Evolutionary conservation across 257 asterid species (phyloP).

Genomic region (Nicotiana benthamiana): DNA sequence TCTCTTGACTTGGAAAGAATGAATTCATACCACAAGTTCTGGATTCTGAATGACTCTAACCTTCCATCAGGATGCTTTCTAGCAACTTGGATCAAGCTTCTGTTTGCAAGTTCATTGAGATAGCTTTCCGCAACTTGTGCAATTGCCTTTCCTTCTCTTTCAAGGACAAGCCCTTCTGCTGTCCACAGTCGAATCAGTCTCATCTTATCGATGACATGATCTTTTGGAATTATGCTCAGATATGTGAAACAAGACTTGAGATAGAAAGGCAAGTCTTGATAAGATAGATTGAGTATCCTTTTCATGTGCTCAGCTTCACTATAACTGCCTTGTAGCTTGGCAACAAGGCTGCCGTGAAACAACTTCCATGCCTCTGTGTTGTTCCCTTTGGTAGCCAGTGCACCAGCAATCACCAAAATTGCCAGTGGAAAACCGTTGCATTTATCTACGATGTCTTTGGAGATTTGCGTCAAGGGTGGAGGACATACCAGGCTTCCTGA

Average conservation of each 20-base stretch:
- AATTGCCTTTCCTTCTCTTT: background rate
- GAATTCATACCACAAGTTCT: constrained; percentile 3
- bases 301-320: constrained; percentile 3
- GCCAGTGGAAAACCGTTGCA: constrained; percentile 24
- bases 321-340: constrained; percentile 1
- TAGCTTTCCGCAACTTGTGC: constrained; percentile 18
- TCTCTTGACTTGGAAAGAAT: background rate
- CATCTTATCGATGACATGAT: background rate
- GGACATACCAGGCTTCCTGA: background rate
- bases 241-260: constrained; percentile 18
- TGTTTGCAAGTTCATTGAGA: constrained; percentile 14
- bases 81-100: constrained; percentile 8
- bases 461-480: background rate
- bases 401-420: constrained; percentile 15
- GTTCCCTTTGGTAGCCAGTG: constrained; percentile 11
- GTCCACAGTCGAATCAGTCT: constrained; percentile 16
- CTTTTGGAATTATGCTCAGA: constrained; percentile 11
- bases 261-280: constrained; percentile 18
- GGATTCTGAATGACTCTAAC: background rate
- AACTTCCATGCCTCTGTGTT: constrained; percentile 10
- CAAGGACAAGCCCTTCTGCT: constrained; percentile 18
- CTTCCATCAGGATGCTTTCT: constrained; percentile 1
- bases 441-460: background rate
- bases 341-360: constrained; percentile 1
- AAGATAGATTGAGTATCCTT: constrained; percentile 10